Evolutionary conservation across 2,329 filamentous ascomycete species (phyloP), one percentile per base, ranked within the genome.

Genomic region (Orbilia oligospora): DNA sequence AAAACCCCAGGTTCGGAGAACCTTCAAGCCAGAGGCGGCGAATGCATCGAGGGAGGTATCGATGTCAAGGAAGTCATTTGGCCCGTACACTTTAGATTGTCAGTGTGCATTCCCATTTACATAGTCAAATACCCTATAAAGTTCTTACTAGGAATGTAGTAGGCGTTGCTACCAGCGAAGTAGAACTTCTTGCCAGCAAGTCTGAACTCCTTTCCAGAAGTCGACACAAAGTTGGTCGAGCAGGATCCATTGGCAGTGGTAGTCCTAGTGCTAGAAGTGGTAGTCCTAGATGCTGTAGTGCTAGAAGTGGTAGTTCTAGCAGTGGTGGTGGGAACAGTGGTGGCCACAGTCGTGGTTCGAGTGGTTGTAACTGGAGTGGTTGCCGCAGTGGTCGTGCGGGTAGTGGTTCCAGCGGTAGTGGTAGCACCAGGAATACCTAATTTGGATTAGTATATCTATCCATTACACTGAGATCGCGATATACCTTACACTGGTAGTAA

Each of bases 1-100:
- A 85, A 91, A 91, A 3, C 89, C 88, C 89, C 89, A 90, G 58
- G 90, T 85, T 16, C 89, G 86, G 38, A 90, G 84, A 76, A 90
- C 87, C 82, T 88, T 89, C 76, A 88, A 86, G 0, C 88, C 88
- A 1, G 88, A 87, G 36, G 83, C 80, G 63, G 84, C 82, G 16
- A 90, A 82, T 81, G 89, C 86, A 76, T 85, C 83, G 65, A 88
- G 84, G 14, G 86, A 83, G n/a, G 84, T 83, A 81, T 90, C 88
- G 14, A 90, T 86, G 81, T 91, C 88, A 6, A 83, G 85, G 78
- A 72, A 72, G 38, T 78, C 75, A 33, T 78, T 78, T 48, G 75
- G 68, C 14, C 75, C 75, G 55, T 78, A 78, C 75, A 78, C 75
- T 78, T 4, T 41, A 18, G 0, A 38, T 63, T 53, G 22, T 67